These are phyloP conservation scores for Fusarium devonianum DNA, from an alignment of 2,329 filamentous ascomycete genomes.

Conservation along the genomic window DNA sequence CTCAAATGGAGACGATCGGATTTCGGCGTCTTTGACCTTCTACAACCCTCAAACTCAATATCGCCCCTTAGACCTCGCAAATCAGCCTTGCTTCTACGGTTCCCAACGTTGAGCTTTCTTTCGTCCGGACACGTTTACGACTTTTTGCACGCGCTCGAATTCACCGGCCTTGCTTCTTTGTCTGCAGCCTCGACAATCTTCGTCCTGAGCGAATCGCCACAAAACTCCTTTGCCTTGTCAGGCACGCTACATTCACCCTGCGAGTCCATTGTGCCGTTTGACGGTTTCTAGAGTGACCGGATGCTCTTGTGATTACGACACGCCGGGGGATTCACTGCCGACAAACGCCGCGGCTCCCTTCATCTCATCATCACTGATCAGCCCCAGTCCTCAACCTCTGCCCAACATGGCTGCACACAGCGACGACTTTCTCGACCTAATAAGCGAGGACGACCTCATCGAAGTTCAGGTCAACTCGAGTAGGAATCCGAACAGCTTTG, in stretches of 20 bases:
- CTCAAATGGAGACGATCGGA: conserved; percentile 16
- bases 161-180: conserved; percentile 4
- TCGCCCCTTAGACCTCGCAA: neutral
- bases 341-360: neutral
- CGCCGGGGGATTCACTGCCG: neutral
- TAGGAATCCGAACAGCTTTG: neutral
- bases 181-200: conserved; percentile 3
- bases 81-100: neutral
- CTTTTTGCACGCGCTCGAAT: neutral
- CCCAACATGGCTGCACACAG: conserved; percentile 28
- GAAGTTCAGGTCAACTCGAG: conserved; percentile 16
- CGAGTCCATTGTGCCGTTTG: conserved; percentile 6
- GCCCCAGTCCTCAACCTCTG: neutral
- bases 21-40: conserved; percentile 10
- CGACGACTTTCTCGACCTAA: conserved; percentile 32
- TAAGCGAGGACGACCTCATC: conserved; percentile 31
- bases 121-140: conserved; percentile 5
- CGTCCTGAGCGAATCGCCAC: conserved; percentile 24
- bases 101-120: neutral
- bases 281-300: conserved; percentile 2
- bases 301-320: conserved; percentile 15
- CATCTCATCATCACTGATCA: conserved; percentile 1
- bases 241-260: conserved; percentile 6
- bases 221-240: conserved; percentile 6
- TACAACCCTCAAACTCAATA: conserved; percentile 14